Evolutionary conservation across 2,329 filamentous ascomycete genomes (phyloP), one percentile per base, ranked within the genome.

Genomic region (Talaromyces amestolkiae): DNA sequence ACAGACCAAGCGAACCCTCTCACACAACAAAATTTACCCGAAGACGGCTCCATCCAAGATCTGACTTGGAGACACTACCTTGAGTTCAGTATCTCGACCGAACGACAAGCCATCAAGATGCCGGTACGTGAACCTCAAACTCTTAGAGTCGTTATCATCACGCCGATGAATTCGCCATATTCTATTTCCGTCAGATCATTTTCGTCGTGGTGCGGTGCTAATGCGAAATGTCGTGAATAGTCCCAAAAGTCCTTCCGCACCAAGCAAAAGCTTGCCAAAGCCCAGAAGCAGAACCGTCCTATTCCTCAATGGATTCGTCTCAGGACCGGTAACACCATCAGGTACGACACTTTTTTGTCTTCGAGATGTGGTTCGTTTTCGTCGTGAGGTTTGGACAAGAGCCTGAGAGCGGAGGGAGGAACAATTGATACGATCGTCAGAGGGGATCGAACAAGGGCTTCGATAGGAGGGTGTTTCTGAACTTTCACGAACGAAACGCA

Each of bases 181-280:
- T 35, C 51, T 43, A 19, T 17, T 35, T 15, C n/a, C 24, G 35
- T 37, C 35, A 11, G 15, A n/a, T 41, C 41, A 9, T 59, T 43
- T 10, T 43, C 11, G 15, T 24, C 22, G 41, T 56, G 22, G 22
- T 45, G 35, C 33, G 31, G n/a, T 41, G 51, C 60, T 62, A 33
- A 37, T 31, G 2, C 45, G 9, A 10, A 15, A 17, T 47, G 17
- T 45, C 13, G n/a, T 54, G 19, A 47, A 53, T 82, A 98, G 94
- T 94, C 91, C 90, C 93, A 99, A 87, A 99, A 99, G 91, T 92
- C 93, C 82, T 99, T 99, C 93, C 91, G 93, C 83, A 97, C 93
- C 85, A 99, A 99, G 93, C 91, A 96, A 85, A 99, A 99, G 95
- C 93, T 99, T 87, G 95, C 95, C 82, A 97, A 94, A 89, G 95